Evolutionary conservation across 2,329 filamentous ascomycete species (phyloP), one percentile per base, ranked within the genome.

Genomic region (Claviceps digitariae): DNA sequence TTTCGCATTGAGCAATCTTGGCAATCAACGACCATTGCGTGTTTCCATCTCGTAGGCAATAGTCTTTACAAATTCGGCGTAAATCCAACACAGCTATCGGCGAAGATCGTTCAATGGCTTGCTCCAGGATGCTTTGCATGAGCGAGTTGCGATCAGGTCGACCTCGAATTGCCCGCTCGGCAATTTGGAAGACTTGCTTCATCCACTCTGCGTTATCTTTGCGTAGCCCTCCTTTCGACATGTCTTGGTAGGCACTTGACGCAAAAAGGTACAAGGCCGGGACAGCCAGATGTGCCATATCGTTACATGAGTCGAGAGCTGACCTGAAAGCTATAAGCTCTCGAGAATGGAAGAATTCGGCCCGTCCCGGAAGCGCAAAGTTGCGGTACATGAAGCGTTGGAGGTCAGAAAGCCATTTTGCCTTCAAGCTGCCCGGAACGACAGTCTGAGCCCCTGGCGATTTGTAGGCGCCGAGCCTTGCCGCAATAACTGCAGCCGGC

Each of bases 301-400:
- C 61, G 2, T 64, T 60, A 2, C 71, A 67, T 23, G 71, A 63
- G 2, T 69, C 63, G 2, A 78, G 65, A 1, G 74, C 70, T 25
- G 64, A 63, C 13, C 67, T 63, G 21, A 79, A 60, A 5, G 71
- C 60, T 25, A 71, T 69, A 43, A 74, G 62, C 27, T 69, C 69
- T 41, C 67, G 66, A 23, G 67, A 67, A 53, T 69, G 71, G 17
- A 75, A 57, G 54, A 75, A 81, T 1, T 66, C 64, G 1, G 73
- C 69, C 54, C 74, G 71, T 1, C 74, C 73, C 0, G 78, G 77
- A 2, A 77, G 68, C 47, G 80, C 71, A 53, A 82, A 65, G 58
- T 72, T 76, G 34, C 69, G 69, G 46, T 72, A 71, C 58, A 81
- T 66, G 49, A 81, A 76, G 2, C 63, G 67, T 50, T 73, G 69